Percentiles rank a stretch among this genome's conserved stretches.
Evolutionary conservation across 2,329 filamentous ascomycete genomes (phyloP).

Genomic region (Alternaria sp.): DNA sequence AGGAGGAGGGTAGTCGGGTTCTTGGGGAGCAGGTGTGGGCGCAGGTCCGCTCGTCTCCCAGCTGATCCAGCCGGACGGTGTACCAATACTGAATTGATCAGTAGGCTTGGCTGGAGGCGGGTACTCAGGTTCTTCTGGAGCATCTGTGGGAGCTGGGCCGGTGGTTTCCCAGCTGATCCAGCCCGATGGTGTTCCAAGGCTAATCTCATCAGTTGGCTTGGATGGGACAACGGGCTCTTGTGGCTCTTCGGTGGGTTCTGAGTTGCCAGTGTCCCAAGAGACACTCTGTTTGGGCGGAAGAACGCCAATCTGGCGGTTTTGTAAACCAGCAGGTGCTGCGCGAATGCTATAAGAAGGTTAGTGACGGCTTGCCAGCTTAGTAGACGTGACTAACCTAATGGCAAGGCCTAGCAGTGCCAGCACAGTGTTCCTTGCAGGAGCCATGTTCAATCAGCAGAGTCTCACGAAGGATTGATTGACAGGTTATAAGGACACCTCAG

Average conservation of each 20-base stretch:
- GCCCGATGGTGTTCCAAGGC: constrained; percentile 12
- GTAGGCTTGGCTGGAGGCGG: constrained; percentile 17
- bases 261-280: constrained; percentile 22
- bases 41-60: constrained; percentile 17
- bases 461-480: background rate
- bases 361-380: background rate
- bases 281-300: constrained; percentile 23
- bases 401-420: constrained; percentile 35
- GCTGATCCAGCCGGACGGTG: constrained; percentile 21
- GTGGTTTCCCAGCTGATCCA: constrained; percentile 15
- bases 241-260: constrained; percentile 16
- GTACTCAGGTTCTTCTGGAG: constrained; percentile 10
- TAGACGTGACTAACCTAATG: constrained; percentile 25
- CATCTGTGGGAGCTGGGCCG: constrained; percentile 5
- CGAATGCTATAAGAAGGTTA: constrained; percentile 22
- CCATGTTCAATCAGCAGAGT: constrained; percentile 23
- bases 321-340: constrained; percentile 26
- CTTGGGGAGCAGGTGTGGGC: constrained; percentile 4
- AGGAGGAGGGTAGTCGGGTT: constrained; percentile 10
- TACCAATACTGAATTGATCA: constrained; percentile 22
- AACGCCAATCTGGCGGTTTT: constrained; percentile 23
- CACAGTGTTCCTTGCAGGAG: constrained; percentile 29
- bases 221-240: constrained; percentile 12
- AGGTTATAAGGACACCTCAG: constrained; percentile 12
- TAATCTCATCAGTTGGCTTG: constrained; percentile 12